These are phyloP conservation scores for Neurospora tetrasperma DNA, from an alignment of 495 filamentous ascomycete species.

Conservation along the genomic window DNA sequence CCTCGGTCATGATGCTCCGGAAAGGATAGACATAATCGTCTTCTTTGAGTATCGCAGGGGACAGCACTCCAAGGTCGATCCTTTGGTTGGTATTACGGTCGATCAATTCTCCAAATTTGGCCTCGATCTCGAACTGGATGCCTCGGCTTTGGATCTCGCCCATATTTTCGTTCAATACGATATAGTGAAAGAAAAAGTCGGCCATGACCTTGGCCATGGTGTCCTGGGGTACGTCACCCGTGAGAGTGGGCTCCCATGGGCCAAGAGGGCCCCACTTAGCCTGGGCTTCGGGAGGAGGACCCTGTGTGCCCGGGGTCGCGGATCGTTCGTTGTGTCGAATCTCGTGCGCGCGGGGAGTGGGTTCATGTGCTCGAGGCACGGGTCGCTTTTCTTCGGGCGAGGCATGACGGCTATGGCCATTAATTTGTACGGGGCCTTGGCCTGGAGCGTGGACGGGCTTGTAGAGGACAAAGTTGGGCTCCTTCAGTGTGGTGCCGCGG, in stretches of 20 bases:
- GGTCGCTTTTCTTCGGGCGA: constrained; percentile 37
- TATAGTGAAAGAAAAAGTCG: constrained; percentile 63
- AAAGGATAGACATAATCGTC: constrained; percentile 45
- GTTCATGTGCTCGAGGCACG: constrained; percentile 10
- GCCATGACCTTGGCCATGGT: constrained; percentile 56
- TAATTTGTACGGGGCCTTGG: constrained; percentile 18
- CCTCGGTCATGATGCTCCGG: constrained; percentile 76
- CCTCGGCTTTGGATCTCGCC: constrained; percentile 44
- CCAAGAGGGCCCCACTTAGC: constrained; percentile 30
- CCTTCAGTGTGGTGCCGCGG: constrained; percentile 16
- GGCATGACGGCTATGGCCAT: constrained; percentile 39
- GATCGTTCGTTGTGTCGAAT: constrained; percentile 1
- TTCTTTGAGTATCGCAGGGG: constrained; percentile 55
- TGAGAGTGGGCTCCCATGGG: constrained; percentile 67
- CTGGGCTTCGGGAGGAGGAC: constrained; percentile 2
- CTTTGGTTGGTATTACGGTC: constrained; percentile 60
- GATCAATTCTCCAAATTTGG: constrained; percentile 74
- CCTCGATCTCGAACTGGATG: constrained; percentile 81
- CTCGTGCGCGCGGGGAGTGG: not conserved
- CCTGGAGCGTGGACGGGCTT: constrained; percentile 13
- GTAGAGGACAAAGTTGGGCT: constrained; percentile 30
- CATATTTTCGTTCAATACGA: constrained; percentile 48
- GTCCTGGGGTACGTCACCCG: constrained; percentile 52
- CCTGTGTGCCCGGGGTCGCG: not conserved
- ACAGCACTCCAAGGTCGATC: constrained; percentile 49